Evolutionary conservation across 2,329 filamentous ascomycete species (phyloP).

Genomic region (Aspergillus flavus): DNA sequence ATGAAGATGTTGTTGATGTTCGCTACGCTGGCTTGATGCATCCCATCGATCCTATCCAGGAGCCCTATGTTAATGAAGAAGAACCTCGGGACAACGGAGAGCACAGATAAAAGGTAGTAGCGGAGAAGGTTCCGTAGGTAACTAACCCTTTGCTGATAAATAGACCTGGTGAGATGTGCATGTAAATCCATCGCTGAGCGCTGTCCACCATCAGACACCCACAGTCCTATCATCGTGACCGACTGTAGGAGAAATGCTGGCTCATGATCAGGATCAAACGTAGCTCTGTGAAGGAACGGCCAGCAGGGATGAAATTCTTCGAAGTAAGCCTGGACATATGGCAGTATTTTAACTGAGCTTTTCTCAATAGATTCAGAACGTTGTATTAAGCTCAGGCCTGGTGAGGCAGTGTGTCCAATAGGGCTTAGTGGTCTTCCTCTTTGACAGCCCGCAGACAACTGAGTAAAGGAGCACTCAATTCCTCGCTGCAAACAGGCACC

Average conservation of each 20-base stretch:
- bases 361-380: neutral
- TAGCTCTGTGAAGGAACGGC: slow-evolving; percentile 25
- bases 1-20: neutral
- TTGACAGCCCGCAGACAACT: neutral
- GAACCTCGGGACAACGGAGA: no score
- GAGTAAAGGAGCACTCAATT: neutral
- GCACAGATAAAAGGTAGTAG: no score
- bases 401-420: no score
- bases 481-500: neutral
- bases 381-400: no score
- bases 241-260: slow-evolving; percentile 26
- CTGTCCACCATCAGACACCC: slow-evolving; percentile 9
- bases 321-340: slow-evolving; percentile 25
- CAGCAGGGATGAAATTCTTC: slow-evolving; percentile 27
- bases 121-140: neutral
- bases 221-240: slow-evolving; percentile 27
- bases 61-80: no score
- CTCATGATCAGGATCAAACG: slow-evolving; percentile 22
- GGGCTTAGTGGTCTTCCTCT: no score
- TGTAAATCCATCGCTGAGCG: neutral
- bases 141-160: neutral
- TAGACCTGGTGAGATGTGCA: neutral
- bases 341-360: neutral
- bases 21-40: neutral
- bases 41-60: neutral